A percentile compares a stretch with the other conserved stretches of the same genome.
These are phyloP conservation scores for Fusarium sp. DNA, from an alignment of 2,329 filamentous ascomycete genomes.

Conservation along the genomic window DNA sequence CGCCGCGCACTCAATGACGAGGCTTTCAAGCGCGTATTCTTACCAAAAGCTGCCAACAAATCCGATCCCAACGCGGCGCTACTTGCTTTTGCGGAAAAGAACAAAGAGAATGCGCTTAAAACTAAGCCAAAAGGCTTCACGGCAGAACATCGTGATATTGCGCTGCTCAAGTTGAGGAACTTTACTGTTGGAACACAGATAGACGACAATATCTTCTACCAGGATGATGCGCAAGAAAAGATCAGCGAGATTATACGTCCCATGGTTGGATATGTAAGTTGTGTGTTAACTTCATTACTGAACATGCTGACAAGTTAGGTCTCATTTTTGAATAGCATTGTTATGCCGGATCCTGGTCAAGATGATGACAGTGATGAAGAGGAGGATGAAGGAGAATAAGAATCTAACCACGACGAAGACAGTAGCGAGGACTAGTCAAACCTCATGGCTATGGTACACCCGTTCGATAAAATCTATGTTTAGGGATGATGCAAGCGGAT, in stretches of 20 bases:
- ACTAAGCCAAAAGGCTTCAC: slow-evolving; percentile 85
- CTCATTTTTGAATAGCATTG: slow-evolving; percentile 74
- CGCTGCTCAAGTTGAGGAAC: slow-evolving; percentile 79
- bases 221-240: slow-evolving; percentile 68
- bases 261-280: slow-evolving; percentile 81
- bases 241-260: slow-evolving; percentile 70
- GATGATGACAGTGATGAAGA: slow-evolving; percentile 54
- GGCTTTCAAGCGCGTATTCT: slow-evolving; percentile 69
- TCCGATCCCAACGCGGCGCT: slow-evolving; percentile 63
- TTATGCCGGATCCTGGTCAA: slow-evolving; percentile 71
- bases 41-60: slow-evolving; percentile 52
- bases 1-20: slow-evolving; percentile 71
- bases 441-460: background rate
- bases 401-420: slow-evolving; percentile 1
- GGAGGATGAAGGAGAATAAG: slow-evolving; percentile 45
- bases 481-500: background rate
- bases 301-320: slow-evolving; percentile 56
- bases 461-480: background rate
- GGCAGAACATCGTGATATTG: slow-evolving; percentile 78
- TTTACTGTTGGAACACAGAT: slow-evolving; percentile 77
- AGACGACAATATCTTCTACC: slow-evolving; percentile 69
- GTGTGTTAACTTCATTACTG: background rate
- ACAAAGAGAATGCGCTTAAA: slow-evolving; percentile 80
- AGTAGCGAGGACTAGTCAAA: slow-evolving; percentile 12
- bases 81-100: slow-evolving; percentile 74